phyloP scores from a whole-genome alignment of 352 stramenopile species.

The Globisporangium spinosum region DNA sequence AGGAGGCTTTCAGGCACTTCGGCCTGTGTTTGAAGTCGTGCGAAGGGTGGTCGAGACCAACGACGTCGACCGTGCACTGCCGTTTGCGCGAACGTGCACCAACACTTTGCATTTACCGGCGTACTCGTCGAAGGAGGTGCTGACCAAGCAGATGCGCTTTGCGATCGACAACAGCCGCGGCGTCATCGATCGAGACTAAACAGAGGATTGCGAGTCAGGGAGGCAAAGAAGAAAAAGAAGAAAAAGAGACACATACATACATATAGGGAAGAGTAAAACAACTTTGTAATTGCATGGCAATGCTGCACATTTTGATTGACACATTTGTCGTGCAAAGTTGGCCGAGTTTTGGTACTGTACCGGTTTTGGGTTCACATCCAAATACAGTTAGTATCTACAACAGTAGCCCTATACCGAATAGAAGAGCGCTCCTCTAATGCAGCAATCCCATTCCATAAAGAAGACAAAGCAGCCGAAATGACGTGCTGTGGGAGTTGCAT shows the following conservation, averaged over 20 bases:
- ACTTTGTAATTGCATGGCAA: neutral
- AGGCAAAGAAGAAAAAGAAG: neutral
- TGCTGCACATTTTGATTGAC: neutral
- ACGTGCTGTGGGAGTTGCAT: neutral
- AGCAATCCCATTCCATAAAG: neutral
- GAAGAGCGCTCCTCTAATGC: neutral
- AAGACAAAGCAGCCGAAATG: neutral
- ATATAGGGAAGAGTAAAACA: neutral
- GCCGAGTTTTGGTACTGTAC: too few relatives aligned
- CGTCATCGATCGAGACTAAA: conserved; percentile 83
- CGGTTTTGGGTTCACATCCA: too few relatives aligned
- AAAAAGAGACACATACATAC: neutral
- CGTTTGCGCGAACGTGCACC: conserved; percentile 82
- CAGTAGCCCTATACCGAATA: neutral
- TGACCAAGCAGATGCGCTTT: conserved; percentile 60
- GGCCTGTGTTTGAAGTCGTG: conserved; percentile 79
- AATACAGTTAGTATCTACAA: too few relatives aligned
- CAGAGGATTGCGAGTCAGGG: conserved; percentile 1
- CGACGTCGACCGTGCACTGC: conserved; percentile 70
- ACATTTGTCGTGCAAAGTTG: too few relatives aligned
- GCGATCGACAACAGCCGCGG: conserved; percentile 78
- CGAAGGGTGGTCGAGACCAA: conserved; percentile 65
- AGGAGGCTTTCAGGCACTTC: conserved; percentile 62
- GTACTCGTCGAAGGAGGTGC: conserved; percentile 69
- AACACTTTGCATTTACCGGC: conserved; percentile 84